phyloP scores from a whole-genome alignment of 2,329 filamentous ascomycete species.

The Colletotrichum simmondsii region DNA sequence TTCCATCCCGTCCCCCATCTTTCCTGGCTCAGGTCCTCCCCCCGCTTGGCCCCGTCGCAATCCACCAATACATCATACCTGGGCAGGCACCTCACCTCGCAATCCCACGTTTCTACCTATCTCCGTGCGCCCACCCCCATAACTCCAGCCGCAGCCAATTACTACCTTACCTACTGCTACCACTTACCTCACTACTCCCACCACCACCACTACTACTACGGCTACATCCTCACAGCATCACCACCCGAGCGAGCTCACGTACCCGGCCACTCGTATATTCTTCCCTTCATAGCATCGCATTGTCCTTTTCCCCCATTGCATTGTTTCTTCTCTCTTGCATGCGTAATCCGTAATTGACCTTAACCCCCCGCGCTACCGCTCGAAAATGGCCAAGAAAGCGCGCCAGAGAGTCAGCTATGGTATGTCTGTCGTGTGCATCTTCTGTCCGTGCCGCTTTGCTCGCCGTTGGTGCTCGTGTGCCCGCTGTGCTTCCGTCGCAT shows the following conservation, averaged over 20 bases:
- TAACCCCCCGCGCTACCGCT: slow-evolving; percentile 25
- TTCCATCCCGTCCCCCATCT: neutral
- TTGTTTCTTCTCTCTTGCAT: slow-evolving; percentile 17
- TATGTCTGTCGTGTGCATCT: slow-evolving; percentile 46
- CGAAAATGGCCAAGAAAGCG: slow-evolving; percentile 72
- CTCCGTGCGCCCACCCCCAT: neutral
- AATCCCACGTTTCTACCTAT: neutral
- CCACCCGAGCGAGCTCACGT: neutral
- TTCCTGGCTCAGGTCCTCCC: neutral
- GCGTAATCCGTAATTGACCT: slow-evolving; percentile 26
- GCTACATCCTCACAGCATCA: slow-evolving; percentile 19
- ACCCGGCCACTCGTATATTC: neutral
- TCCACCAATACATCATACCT: slow-evolving; percentile 19
- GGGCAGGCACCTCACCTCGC: neutral
- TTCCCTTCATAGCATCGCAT: neutral
- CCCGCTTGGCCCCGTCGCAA: slow-evolving; percentile 6
- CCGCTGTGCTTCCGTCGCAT: slow-evolving; percentile 12
- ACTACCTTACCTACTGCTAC: neutral
- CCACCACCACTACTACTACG: neutral
- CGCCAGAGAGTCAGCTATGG: slow-evolving; percentile 79
- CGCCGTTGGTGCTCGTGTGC: slow-evolving; percentile 9
- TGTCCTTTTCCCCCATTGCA: neutral
- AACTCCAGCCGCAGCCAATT: neutral
- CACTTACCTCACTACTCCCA: neutral
- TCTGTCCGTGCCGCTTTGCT: neutral